phyloP scores from a whole-genome alignment of 768 basidiomycete species.

The Chalciporus piperatus region DNA sequence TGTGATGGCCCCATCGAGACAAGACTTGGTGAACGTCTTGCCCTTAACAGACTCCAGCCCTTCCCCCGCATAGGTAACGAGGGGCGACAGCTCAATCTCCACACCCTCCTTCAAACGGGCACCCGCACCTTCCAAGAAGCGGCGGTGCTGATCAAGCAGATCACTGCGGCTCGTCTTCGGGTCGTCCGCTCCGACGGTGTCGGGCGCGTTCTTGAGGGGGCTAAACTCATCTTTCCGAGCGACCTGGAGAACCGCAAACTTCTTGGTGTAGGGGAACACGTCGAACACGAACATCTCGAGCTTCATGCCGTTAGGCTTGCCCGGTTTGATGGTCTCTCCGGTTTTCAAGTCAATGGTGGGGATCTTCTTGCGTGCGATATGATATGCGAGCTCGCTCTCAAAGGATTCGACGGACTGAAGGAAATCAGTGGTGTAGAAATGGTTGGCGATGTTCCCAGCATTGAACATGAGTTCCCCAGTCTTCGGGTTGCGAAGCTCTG shows the following conservation, averaged over 20 bases:
- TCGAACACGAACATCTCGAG: conserved; percentile 99
- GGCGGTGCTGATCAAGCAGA: conserved; percentile 80
- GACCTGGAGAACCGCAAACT: conserved; percentile 87
- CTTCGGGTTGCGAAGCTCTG: conserved; percentile 66
- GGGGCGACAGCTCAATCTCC: conserved; percentile 88
- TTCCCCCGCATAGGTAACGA: conserved; percentile 90
- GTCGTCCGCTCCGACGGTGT: conserved; percentile 77
- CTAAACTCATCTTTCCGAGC: conserved; percentile 89
- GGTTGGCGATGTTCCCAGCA: conserved; percentile 96
- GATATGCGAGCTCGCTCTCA: conserved; percentile 89
- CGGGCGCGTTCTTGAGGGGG: conserved; percentile 96
- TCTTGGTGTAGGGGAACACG: conserved; percentile 89
- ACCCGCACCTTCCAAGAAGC: conserved; percentile 80
- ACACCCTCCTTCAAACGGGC: conserved; percentile 68
- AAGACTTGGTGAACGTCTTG: conserved; percentile 73
- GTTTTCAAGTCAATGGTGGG: conserved; percentile 69
- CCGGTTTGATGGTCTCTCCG: conserved; percentile 73
- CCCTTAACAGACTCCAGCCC: conserved; percentile 79
- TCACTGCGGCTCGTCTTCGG: conserved; percentile 89
- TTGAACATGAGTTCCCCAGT: conserved; percentile 84
- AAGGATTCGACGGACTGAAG: conserved; percentile 75
- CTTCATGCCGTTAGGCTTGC: conserved; percentile 97
- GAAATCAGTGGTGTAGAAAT: conserved; percentile 92
- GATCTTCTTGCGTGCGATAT: conserved; percentile 98
- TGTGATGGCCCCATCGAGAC: conserved; percentile 46